Conservation (phyloP, 2,329 filamentous ascomycete genomes). For the Thielaviopsis populi region DNA sequence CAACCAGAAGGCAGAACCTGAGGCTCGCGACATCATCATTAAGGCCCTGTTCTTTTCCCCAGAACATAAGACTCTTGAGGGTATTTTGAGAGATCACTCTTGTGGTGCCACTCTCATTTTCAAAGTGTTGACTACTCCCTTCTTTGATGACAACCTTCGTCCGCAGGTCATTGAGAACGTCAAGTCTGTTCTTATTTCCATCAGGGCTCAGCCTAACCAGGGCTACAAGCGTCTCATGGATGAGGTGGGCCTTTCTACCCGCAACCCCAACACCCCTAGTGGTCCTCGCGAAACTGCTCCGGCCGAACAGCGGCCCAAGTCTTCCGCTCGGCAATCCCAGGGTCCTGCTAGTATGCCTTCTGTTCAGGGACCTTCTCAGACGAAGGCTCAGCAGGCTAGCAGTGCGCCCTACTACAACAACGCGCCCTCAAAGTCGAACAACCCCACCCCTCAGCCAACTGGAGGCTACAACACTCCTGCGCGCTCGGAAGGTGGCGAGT, state of each 20-base stretch:
- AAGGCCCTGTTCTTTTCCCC: slow-evolving; percentile 84
- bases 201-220: slow-evolving; percentile 87
- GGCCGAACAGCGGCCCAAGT: slow-evolving; percentile 38
- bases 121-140: slow-evolving; percentile 94
- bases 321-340: slow-evolving; percentile 39
- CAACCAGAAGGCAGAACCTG: slow-evolving; percentile 88
- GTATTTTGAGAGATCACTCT: slow-evolving; percentile 77
- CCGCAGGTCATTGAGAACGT: slow-evolving; percentile 83
- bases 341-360: slow-evolving; percentile 30
- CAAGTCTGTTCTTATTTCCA: slow-evolving; percentile 69
- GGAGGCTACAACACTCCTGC: slow-evolving; percentile 25
- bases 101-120: slow-evolving; percentile 94
- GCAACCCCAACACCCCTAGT: slow-evolving; percentile 31
- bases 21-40: slow-evolving; percentile 78
- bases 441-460: slow-evolving; percentile 18
- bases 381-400: background rate
- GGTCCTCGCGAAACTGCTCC: slow-evolving; percentile 30
- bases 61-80: slow-evolving; percentile 73
- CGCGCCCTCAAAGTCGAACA: slow-evolving; percentile 28
- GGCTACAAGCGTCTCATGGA: slow-evolving; percentile 99
- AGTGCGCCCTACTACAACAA: slow-evolving; percentile 40
- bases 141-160: slow-evolving; percentile 86
- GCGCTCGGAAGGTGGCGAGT: slow-evolving; percentile 31
- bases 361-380: slow-evolving; percentile 23
- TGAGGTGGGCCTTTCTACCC: slow-evolving; percentile 76